Base-by-base conservation (phyloP, 495 filamentous ascomycete species). In the Xylaria telfairii region DNA sequence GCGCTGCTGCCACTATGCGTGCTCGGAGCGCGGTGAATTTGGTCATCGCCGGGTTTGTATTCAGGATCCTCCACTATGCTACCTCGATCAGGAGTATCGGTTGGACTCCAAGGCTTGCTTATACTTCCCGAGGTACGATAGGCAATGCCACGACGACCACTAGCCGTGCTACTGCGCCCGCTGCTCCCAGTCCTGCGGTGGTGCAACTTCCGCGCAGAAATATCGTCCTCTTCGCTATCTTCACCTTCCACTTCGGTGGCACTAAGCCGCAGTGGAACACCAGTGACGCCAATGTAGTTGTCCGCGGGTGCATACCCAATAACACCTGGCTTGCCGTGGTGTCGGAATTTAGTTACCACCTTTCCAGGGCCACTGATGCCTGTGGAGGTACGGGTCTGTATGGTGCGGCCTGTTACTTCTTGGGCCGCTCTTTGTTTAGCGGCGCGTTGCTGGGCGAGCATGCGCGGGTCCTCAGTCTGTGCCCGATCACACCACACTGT, bases 401-500 rank as follows among this genome's bases (percentile, higher is more conserved):
- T 70, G 78, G 79, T 76, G 62, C 86, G 83, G 62, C 90, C 90
- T 69, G 89, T 85, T 30, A 98, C 89, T 81, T 98, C 95, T 70
- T 90, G 88, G 54, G 90, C 90, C 3, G 96, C 96, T 61, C 93
- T 83, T 81, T 91, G 87, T 82, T 95, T 97, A 63, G 94, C 96
- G 3, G 89, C 89, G 68, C 91, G 86, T 75, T 96, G 92, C 74
- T 92, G 89, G 30, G 93, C 93, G 7, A 91, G 80, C 66, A 97
- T 78, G 28, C 93, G 87, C 12, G 96, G 92, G 81, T 99, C 96
- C 81, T 98, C 94, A 62, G 91, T 88, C 75, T 99, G 96, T 17
- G 94, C 88, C 65, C 95, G 94, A 73, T 98, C 96, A 81, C 95
- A 98, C 96, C 96, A 99, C 9, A 99, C 96, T 0, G 96, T 99